Evolutionary conservation across 768 basidiomycete genomes (phyloP).

Genomic region (Tephrocybe sp.): DNA sequence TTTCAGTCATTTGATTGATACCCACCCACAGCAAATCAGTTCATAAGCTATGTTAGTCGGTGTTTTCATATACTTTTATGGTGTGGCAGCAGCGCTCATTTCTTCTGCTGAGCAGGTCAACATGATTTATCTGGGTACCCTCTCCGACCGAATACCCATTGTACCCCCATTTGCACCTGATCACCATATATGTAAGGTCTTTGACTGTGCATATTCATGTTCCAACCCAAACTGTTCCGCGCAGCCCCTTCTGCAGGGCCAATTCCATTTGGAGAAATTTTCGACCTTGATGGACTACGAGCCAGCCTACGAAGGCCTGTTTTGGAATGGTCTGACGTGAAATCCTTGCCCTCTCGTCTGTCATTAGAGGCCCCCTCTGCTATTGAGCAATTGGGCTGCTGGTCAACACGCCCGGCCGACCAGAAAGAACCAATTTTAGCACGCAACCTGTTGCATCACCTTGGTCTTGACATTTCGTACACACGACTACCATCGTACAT

Average conservation of each 20-base stretch:
- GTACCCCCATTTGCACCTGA: conserved; percentile 46
- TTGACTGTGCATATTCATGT: background rate
- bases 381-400: conserved; percentile 27
- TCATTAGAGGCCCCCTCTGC: conserved; percentile 13
- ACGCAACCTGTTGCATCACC: conserved; percentile 25
- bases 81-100: background rate
- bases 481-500: conserved; percentile 28
- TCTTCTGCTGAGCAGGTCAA: conserved; percentile 32
- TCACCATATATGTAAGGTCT: conserved; percentile 32
- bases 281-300: conserved; percentile 39
- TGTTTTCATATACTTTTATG: background rate
- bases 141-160: conserved; percentile 45
- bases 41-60: conserved; percentile 31
- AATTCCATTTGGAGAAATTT: conserved; percentile 40
- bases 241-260: conserved; percentile 30
- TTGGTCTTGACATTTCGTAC: conserved; percentile 35
- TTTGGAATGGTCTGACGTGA: conserved; percentile 50
- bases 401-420: conserved; percentile 27
- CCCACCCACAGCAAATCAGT: conserved; percentile 31
- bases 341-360: conserved; percentile 26
- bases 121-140: conserved; percentile 44
- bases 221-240: background rate
- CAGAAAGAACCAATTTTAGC: conserved; percentile 24
- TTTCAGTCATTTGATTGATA: background rate
- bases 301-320: conserved; percentile 35